phyloP scores from a whole-genome alignment of 1,284 basidiomycete species.

The Ceratobasidium theobromae region DNA sequence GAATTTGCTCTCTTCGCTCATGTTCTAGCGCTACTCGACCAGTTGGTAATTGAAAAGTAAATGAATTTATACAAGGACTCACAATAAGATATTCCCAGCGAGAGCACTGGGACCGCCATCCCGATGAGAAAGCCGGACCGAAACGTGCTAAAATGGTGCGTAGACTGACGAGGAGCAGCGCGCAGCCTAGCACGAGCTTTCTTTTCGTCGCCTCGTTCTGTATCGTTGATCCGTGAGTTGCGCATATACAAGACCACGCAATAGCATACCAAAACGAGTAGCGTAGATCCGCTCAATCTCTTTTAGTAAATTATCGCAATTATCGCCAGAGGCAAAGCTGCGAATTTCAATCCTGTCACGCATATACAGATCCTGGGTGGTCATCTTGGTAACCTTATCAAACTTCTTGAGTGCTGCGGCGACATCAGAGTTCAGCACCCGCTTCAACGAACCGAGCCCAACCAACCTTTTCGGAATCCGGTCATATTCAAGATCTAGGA shows the following conservation, averaged over 20 bases:
- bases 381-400: constrained; percentile 77
- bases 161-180: constrained; percentile 54
- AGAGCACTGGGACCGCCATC: constrained; percentile 71
- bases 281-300: constrained; percentile 76
- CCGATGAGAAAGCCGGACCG: constrained; percentile 78
- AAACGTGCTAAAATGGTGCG: constrained; percentile 77
- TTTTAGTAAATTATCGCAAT: constrained; percentile 66
- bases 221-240: constrained; percentile 26
- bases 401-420: constrained; percentile 80
- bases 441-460: neutral
- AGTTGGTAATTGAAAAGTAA: too few relatives aligned
- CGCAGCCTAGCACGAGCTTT: constrained; percentile 72
- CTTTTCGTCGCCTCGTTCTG: constrained; percentile 83
- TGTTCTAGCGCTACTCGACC: constrained; percentile 64
- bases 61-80: too few relatives aligned
- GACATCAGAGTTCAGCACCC: neutral
- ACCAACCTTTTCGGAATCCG: constrained; percentile 73
- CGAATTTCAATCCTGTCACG: constrained; percentile 59
- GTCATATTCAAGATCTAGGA: constrained; percentile 79
- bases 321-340: constrained; percentile 61
- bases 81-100: constrained; percentile 72
- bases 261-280: constrained; percentile 64
- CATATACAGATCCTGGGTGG: constrained; percentile 39
- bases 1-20: constrained; percentile 60
- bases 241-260: neutral